These are phyloP conservation scores for Pyrenula massariospora DNA, from an alignment of 495 filamentous ascomycete genomes.

Conservation along the genomic window DNA sequence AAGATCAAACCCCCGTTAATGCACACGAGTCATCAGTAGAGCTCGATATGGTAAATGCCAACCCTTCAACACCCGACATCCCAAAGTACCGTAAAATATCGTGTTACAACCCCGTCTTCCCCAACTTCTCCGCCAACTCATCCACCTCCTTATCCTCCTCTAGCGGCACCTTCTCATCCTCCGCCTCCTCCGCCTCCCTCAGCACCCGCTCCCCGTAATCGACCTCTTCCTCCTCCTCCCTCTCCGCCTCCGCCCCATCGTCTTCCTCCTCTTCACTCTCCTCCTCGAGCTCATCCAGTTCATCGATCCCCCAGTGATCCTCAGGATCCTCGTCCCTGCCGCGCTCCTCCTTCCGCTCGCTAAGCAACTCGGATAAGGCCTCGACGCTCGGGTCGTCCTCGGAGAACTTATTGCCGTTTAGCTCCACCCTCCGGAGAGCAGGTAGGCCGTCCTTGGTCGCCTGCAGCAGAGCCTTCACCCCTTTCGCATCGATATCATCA, in stretches of 20 bases:
- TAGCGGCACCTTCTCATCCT: conserved; percentile 61
- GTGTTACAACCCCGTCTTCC: conserved; percentile 41
- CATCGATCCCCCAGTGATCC: conserved; percentile 74
- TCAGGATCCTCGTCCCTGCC: conserved; percentile 34
- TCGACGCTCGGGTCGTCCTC: conserved; percentile 65
- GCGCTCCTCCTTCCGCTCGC: conserved; percentile 46
- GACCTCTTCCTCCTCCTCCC: conserved; percentile 46
- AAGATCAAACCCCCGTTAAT: no score
- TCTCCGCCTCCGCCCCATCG: conserved; percentile 51
- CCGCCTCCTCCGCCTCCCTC: conserved; percentile 59
- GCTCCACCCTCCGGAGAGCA: conserved; percentile 65
- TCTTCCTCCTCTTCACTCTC: conserved; percentile 63
- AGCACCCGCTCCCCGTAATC: conserved; percentile 33
- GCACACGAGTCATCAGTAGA: no score
- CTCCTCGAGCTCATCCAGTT: conserved; percentile 71
- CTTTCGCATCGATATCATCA: conserved; percentile 77
- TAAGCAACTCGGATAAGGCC: conserved; percentile 36
- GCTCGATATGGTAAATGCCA: no score
- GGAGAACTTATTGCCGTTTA: conserved; percentile 91
- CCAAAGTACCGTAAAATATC: no score
- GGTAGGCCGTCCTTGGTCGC: conserved; percentile 55
- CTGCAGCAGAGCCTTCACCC: conserved; percentile 55
- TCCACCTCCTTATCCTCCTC: conserved; percentile 72
- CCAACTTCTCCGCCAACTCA: conserved; percentile 60
- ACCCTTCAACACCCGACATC: no score